phyloP scores from a whole-genome alignment of 2,329 filamentous ascomycete species.

The Botrytis paeoniae region DNA sequence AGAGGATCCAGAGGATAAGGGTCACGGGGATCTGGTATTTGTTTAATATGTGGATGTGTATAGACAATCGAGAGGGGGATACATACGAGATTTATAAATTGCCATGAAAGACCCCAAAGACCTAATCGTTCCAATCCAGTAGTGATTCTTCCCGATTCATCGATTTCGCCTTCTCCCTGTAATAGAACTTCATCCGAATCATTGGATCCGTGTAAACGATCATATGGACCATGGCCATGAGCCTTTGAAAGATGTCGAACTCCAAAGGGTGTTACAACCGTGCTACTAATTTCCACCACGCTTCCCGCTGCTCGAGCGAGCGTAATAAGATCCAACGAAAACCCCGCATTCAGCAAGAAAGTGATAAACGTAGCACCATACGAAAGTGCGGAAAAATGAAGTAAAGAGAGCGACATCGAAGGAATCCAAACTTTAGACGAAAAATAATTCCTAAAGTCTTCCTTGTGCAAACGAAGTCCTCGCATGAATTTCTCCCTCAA shows the following conservation, averaged over 20 bases:
- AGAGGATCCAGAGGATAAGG: conserved; percentile 38
- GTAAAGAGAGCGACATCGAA: conserved; percentile 48
- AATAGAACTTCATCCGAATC: not conserved
- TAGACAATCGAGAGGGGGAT: not conserved
- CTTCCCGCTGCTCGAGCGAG: conserved; percentile 47
- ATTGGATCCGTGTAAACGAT: conserved; percentile 7
- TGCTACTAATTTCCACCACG: conserved; percentile 52
- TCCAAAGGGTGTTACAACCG: conserved; percentile 49
- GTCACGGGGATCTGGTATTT: conserved; percentile 38
- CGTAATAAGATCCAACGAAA: conserved; percentile 48
- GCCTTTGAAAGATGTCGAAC: conserved; percentile 42
- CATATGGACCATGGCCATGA: conserved; percentile 34
- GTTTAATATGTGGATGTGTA: not conserved
- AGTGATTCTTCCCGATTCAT: conserved; percentile 30
- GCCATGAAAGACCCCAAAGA: conserved; percentile 44
- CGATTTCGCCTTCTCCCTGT: conserved; percentile 5
- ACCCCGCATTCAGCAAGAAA: conserved; percentile 50
- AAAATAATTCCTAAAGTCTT: conserved; percentile 41
- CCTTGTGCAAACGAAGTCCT: conserved; percentile 30
- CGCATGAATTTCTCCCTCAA: conserved; percentile 7
- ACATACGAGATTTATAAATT: conserved; percentile 42
- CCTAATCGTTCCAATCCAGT: conserved; percentile 41
- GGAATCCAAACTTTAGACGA: conserved; percentile 43
- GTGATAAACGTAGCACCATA: conserved; percentile 55
- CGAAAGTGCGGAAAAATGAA: conserved; percentile 54